Percentiles rank a stretch among this genome's conserved stretches.
phyloP scores from a whole-genome alignment of 345 rosid genomes.

The Hibiscus mutabilis region DNA sequence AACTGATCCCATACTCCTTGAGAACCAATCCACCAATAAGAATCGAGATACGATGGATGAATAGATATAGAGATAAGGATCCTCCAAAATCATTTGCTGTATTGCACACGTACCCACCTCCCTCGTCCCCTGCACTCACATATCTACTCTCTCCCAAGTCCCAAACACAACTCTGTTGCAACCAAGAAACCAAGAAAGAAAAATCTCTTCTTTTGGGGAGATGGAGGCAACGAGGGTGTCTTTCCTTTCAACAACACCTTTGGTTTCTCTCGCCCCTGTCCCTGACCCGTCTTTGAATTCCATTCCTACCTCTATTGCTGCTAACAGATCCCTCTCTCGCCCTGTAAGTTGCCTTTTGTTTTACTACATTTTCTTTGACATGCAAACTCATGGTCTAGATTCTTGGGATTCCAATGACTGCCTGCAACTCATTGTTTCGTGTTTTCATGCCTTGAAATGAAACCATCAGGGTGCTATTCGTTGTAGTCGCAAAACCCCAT shows the following conservation, averaged over 20 bases:
- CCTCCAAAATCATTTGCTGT: background rate
- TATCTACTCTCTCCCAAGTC: too few relatives aligned
- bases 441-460: background rate
- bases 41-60: background rate
- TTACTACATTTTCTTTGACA: background rate
- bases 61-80: constrained; percentile 1
- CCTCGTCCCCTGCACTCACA: background rate
- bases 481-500: constrained; percentile 33
- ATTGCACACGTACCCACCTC: constrained; percentile 2
- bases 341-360: constrained; percentile 20
- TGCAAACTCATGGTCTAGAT: background rate
- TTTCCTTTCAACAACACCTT: constrained; percentile 52
- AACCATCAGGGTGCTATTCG: constrained; percentile 39
- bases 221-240: constrained; percentile 36
- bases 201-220: background rate
- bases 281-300: constrained; percentile 21
- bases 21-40: background rate
- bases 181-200: background rate
- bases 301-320: constrained; percentile 1
- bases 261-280: constrained; percentile 13
- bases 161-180: too few relatives aligned
- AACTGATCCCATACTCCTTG: too few relatives aligned
- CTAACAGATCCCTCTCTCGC: constrained; percentile 22
- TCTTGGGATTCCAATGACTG: too few relatives aligned
- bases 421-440: background rate